Base-by-base conservation (phyloP, 2,329 filamentous ascomycete genomes). In the Cucurbitaria berberidis region DNA sequence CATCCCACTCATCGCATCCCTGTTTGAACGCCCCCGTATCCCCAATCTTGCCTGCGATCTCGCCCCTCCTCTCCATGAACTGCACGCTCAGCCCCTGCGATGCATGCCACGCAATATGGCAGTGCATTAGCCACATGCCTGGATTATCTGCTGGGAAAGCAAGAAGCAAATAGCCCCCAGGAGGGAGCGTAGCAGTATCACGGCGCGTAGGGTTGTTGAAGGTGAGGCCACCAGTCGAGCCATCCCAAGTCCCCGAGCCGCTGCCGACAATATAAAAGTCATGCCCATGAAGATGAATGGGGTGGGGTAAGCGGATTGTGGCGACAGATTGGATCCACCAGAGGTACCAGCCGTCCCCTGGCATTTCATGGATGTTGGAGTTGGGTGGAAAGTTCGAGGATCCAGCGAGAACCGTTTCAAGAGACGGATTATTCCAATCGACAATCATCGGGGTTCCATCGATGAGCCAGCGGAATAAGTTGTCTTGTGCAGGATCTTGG, bases 91-190 rank as follows among this genome's bases (percentile, higher is more conserved):
- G 75, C 1, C 73, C 73, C 36, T 74, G 70, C 3, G 61, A 63
- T 0, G 67, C 73, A 46, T 74, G 73, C 66, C 66, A 74, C 3
- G 72, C 72, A 19, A 73, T 73, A 27, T 73, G 70, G 48, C 69
- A 73, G 34, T 73, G 68, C 67, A 70, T 71, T 8, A 73, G 55
- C 72, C 70, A 74, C 35, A 67, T 60, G 8, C 83, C 83, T 0
- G 83, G 82, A 66, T 84, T 84, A 42, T 78, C 75, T 0, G 81
- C 80, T 36, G 73, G 69, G 69, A 84, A 84, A 18, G 82, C 82
- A 18, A 85, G 65, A 11, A 84, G 79, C 21, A 78, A 76, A 59
- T 81, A 80, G 2, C 75, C 76, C 4, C 57, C 58, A 1, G 57
- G 58, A 0, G 76, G 76, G 19, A 78, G 57, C 10, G 72, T 67